These are phyloP conservation scores for Diplodia mutila DNA, from an alignment of 2,329 filamentous ascomycete species.

Conservation along the genomic window DNA sequence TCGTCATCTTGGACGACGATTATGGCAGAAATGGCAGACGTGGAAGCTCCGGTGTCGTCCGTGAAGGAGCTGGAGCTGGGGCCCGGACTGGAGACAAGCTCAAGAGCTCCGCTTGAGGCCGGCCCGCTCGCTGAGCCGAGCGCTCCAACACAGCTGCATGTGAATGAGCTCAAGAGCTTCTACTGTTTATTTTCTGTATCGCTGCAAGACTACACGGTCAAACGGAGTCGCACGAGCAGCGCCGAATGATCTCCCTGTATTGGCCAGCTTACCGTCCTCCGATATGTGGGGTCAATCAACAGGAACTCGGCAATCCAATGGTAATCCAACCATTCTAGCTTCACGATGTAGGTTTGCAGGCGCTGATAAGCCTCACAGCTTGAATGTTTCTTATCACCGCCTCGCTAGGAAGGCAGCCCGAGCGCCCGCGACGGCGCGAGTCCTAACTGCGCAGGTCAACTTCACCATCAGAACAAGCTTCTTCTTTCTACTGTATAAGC, in stretches of 20 bases:
- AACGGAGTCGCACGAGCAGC: neutral
- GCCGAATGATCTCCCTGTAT: neutral
- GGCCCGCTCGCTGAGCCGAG: neutral
- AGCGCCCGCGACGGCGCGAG: too few species aligned
- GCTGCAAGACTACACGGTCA: neutral
- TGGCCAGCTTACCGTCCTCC: neutral
- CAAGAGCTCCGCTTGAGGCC: neutral
- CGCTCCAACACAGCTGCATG: neutral
- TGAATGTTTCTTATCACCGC: neutral
- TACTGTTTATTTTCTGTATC: neutral
- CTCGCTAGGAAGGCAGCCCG: too few species aligned
- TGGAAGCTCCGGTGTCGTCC: neutral
- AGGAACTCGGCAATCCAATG: neutral
- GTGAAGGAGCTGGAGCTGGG: constrained; percentile 8
- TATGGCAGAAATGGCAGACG: neutral
- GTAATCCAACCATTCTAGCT: neutral
- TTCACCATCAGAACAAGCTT: too few species aligned
- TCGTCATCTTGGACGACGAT: constrained; percentile 5
- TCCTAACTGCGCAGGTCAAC: too few species aligned
- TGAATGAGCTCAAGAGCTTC: neutral
- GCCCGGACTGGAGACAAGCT: neutral
- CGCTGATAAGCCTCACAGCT: neutral
- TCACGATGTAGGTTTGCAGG: neutral
- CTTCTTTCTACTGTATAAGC: neutral
- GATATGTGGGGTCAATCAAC: neutral